Evolutionary conservation across 164 flowering plant species (phyloP), one percentile per base, ranked within the genome.

Genomic region (Euptelea pleiosperma): DNA sequence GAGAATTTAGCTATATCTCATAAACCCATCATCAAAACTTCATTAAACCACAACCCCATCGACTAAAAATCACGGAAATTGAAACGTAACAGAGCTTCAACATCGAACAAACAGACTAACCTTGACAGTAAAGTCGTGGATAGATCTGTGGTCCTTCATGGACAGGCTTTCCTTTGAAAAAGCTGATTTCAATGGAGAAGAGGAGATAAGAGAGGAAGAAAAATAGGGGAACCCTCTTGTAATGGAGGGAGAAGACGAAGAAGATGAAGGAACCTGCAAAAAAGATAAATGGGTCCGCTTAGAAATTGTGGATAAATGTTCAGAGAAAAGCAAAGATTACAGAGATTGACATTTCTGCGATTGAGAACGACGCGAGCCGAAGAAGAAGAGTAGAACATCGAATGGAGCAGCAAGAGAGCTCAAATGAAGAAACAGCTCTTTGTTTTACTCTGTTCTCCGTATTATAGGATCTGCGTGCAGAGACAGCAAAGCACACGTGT

Each of bases 41-140:
- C 37, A 9, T n/a, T n/a, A 41, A 46, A 40, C 29, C 33, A 6
- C 6, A 37, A 41, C 3, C 15, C 1, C 4, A 35, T 55, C 19
- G 45, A 49, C 9, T 43, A 2, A 43, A 16, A 30, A 28, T 37
- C 11, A 25, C 22, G 25, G 6, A 26, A 1, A 11, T 34, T 28
- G 0, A 52, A 39, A 22, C 6, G 0, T 2, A 19, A 30, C n/a
- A n/a, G n/a, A n/a, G n/a, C n/a, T n/a, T n/a, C n/a, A n/a, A n/a
- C n/a, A n/a, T n/a, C n/a, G n/a, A n/a, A n/a, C n/a, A n/a, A 39
- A 33, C 7, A n/a, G 41, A 43, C 73, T 0, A 55, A 81, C 89
- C 81, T 84, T 82, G 26, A 84, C 87, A 50, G 82, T 77, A 71
- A 84, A 82, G 15, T 80, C 79, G 55, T 80, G 70, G 47, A 82